Conservation (phyloP, 2,329 filamentous ascomycete species). For the Fusarium sp. region DNA sequence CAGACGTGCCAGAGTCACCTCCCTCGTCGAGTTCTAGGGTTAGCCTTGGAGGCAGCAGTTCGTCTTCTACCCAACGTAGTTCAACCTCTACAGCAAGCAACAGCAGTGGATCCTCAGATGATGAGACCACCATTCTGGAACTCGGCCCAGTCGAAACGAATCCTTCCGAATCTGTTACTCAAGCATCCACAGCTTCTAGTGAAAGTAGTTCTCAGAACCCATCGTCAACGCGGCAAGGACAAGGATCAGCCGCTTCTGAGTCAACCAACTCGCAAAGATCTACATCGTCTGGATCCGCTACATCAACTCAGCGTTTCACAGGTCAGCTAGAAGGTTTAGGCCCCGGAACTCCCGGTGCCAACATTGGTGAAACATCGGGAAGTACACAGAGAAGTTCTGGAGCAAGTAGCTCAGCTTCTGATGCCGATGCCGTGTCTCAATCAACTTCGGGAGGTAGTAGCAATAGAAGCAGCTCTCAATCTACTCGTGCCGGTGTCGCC, state of each 20-base stretch:
- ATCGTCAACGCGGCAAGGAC: background rate
- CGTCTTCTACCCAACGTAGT: background rate
- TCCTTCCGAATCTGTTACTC: background rate
- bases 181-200: background rate
- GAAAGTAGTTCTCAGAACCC: background rate
- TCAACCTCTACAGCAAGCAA: background rate
- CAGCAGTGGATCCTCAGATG: background rate
- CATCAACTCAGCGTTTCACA: background rate
- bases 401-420: background rate
- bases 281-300: background rate
- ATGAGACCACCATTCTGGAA: background rate
- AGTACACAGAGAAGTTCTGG: background rate
- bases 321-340: background rate
- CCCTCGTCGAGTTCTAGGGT: background rate
- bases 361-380: rapidly evolving
- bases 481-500: rapidly evolving
- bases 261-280: background rate
- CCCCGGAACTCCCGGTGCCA: rapidly evolving
- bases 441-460: too few relatives aligned
- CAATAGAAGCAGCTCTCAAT: background rate
- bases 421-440: background rate
- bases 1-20: rapidly evolving
- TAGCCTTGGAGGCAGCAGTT: background rate
- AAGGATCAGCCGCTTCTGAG: background rate
- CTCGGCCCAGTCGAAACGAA: background rate